Conservation (phyloP, 257 asterid genomes). For the Anisodus acutangulus region DNA sequence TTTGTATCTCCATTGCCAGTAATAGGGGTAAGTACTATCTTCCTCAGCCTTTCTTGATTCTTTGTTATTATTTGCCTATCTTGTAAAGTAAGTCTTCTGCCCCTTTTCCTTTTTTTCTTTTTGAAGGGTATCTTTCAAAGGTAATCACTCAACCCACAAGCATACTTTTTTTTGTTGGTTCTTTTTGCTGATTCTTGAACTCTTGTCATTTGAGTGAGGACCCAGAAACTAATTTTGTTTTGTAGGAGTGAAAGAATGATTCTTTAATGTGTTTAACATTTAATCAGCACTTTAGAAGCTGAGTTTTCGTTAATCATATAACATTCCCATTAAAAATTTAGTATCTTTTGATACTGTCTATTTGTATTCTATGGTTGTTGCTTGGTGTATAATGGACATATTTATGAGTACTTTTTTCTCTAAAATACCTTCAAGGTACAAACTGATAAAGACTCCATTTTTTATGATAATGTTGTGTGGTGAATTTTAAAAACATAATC, state of each 20-base stretch:
- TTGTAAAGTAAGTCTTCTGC: neutral
- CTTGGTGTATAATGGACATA: neutral
- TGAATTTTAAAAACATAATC: neutral
- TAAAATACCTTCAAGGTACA: neutral
- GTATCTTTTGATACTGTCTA: neutral
- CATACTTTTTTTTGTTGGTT: neutral
- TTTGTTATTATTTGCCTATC: neutral
- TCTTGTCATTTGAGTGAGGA: neutral
- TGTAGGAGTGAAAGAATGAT: neutral
- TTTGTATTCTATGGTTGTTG: neutral
- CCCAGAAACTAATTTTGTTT: neutral
- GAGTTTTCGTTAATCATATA: neutral
- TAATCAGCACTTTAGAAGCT: neutral
- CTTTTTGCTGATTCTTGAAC: neutral
- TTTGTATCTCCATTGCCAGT: neutral
- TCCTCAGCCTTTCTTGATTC: neutral
- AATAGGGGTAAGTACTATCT: neutral
- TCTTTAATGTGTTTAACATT: neutral
- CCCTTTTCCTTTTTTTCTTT: neutral
- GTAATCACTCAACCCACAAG: neutral
- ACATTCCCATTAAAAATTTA: neutral
- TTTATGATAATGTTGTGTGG: neutral
- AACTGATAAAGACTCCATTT: neutral
- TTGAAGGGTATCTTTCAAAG: conserved; percentile 18
- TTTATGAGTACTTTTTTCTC: neutral